Base-by-base conservation (phyloP, 225 moss, liverwort and hornwort genomes). In the Straminergon stramineum region DNA sequence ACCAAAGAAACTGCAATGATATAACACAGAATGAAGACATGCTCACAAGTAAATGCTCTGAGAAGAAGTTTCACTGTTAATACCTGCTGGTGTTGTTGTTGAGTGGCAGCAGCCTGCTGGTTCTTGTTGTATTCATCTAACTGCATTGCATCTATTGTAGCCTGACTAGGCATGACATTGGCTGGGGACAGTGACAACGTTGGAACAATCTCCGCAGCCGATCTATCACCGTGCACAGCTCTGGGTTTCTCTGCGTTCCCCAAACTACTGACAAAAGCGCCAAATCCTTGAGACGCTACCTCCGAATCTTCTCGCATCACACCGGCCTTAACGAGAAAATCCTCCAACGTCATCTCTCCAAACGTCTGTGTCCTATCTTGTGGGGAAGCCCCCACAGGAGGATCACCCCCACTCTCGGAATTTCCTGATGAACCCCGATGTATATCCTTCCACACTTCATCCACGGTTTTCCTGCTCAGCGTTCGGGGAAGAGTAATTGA, bases 401-500 rank as follows among this genome's bases (percentile, higher is more conserved):
- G 88, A 17, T 89, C 95, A 15, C 82, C 92, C 27, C 90, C 92
- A 57, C 81, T 89, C 79, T 92, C 93, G 4, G 91, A 93, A 17
- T 89, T 92, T 16, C 92, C 94, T 41, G 93, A 91, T 2, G 92
- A 92, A 8, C 88, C 90, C n/a, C 93, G 89, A 62, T 96, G 96
- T 41, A 99, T 99, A 45, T 96, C 97, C 71, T 92, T 93, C 99
- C 99, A 99, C 9, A 99, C 99, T 90, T 99, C 97, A 65, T 99
- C 99, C 88, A 99, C 99, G 8, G 99, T 99, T 92, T 99, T 99
- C 92, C 94, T 93, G 68, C 99, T 95, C 5, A 97, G 74, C 6
- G 95, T 96, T 53, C 98, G 88, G 9, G 98, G 95, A 15, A 98
- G 92, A 13, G 92, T 91, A 10, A 97, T 90, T 26, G 98, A 96